These are phyloP conservation scores for Neonectria magnoliae DNA, from an alignment of 2,329 filamentous ascomycete species.

Conservation along the genomic window DNA sequence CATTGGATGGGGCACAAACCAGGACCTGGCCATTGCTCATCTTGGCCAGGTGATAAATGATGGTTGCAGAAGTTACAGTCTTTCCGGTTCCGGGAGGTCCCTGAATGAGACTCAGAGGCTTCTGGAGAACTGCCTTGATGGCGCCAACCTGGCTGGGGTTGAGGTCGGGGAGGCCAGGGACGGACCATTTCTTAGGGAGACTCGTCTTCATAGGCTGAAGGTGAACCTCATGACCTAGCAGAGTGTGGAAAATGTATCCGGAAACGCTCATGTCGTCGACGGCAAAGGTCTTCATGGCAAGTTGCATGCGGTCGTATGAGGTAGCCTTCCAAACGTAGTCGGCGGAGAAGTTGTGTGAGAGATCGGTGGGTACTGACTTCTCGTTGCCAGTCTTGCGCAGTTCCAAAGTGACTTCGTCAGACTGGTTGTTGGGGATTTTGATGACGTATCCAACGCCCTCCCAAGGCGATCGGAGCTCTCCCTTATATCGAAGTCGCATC, in stretches of 20 bases:
- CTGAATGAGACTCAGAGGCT: conserved; percentile 94
- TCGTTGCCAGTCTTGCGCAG: conserved; percentile 94
- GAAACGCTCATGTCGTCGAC: conserved; percentile 98
- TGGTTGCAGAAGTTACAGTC: conserved; percentile 97
- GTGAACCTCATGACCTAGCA: conserved; percentile 94
- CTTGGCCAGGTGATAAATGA: conserved; percentile 97
- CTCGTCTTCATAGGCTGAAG: conserved; percentile 95
- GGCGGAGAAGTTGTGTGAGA: conserved; percentile 96
- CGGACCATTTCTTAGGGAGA: conserved; percentile 96
- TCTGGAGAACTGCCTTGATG: conserved; percentile 93
- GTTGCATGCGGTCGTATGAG: conserved; percentile 98
- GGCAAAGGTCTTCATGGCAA: conserved; percentile 99
- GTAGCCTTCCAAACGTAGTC: conserved; percentile 99
- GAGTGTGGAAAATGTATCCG: conserved; percentile 97
- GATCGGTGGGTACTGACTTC: conserved; percentile 94
- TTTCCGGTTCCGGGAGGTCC: conserved; percentile 97
- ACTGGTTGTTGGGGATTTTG: conserved; percentile 99
- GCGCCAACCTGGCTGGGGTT: conserved; percentile 96
- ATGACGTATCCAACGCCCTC: conserved; percentile 98
- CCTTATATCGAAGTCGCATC: conserved; percentile 97
- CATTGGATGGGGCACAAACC: conserved; percentile 97
- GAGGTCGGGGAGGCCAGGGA: conserved; percentile 90
- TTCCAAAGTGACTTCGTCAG: conserved; percentile 95
- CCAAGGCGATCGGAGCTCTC: conserved; percentile 91
- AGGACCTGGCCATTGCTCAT: conserved; percentile 94